A percentile compares a stretch with the other conserved stretches of the same genome.
Conservation (phyloP, 371 early-diverging fungal species). For the Dinochytrium kinnereticum region DNA sequence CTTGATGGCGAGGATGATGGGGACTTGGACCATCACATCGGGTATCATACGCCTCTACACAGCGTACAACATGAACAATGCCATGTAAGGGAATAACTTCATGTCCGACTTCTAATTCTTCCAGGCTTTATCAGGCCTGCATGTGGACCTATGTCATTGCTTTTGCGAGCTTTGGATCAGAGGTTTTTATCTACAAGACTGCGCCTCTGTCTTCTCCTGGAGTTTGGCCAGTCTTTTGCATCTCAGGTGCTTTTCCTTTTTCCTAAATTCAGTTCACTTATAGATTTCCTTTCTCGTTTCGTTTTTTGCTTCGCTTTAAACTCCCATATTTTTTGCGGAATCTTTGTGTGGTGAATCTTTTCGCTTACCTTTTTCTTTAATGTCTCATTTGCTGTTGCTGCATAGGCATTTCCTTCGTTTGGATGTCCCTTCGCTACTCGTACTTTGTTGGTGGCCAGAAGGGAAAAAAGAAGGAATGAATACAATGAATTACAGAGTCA, state of each 20-base stretch:
- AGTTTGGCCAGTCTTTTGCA: constrained; percentile 69
- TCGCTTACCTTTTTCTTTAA: not conserved
- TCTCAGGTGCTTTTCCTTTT: constrained; percentile 60
- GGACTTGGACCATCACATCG: constrained; percentile 78
- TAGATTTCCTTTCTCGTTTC: too few species aligned
- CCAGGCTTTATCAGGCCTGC: constrained; percentile 71
- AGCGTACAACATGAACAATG: constrained; percentile 74
- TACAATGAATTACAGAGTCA: too few species aligned
- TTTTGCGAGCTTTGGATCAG: constrained; percentile 68
- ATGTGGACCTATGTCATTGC: constrained; percentile 78
- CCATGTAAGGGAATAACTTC: constrained; percentile 57
- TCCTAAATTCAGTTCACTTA: too few species aligned
- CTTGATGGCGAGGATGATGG: constrained; percentile 75
- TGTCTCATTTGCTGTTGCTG: too few species aligned
- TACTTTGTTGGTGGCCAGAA: not conserved
- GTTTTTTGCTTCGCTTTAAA: too few species aligned
- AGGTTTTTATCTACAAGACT: constrained; percentile 72
- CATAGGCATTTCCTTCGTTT: too few species aligned
- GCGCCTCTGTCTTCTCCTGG: constrained; percentile 60
- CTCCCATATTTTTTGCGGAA: too few species aligned
- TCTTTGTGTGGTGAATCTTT: too few species aligned
- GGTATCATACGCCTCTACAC: constrained; percentile 77
- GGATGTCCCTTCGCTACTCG: not conserved
- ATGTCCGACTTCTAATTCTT: not conserved
- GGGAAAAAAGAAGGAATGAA: too few species aligned